These are phyloP conservation scores for Macrolepiota dolichaula DNA, from an alignment of 768 basidiomycete species.

Conservation along the genomic window DNA sequence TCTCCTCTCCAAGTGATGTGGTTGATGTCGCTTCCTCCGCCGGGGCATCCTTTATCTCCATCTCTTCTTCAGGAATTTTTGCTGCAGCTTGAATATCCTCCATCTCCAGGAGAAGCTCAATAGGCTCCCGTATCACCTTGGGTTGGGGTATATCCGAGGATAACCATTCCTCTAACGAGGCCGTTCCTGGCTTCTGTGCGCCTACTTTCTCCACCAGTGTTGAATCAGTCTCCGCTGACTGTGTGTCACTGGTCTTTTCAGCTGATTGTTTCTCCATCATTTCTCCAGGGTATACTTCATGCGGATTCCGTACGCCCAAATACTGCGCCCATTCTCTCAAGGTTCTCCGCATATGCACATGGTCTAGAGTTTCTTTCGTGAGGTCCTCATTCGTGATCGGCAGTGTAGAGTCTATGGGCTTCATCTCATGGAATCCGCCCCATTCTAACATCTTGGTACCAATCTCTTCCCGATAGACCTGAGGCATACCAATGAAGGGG, in stretches of 20 bases:
- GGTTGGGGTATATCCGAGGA: neutral
- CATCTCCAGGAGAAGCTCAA: neutral
- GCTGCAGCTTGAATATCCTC: neutral
- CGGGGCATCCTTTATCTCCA: neutral
- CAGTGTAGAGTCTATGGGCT: constrained; percentile 23
- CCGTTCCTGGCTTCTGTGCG: neutral
- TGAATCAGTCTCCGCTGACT: neutral
- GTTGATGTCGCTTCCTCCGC: neutral
- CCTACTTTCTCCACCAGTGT: neutral
- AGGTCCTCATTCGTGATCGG: constrained; percentile 21
- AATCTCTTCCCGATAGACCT: constrained; percentile 12
- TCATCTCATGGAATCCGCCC: constrained; percentile 33
- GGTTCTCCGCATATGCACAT: constrained; percentile 26
- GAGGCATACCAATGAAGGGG: neutral
- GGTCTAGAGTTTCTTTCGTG: constrained; percentile 21
- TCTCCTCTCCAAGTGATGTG: neutral
- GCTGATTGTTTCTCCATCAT: neutral
- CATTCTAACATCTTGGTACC: constrained; percentile 27
- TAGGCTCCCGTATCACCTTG: neutral
- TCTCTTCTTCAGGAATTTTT: neutral
- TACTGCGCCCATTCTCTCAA: constrained; percentile 21
- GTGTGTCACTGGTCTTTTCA: neutral
- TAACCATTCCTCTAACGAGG: neutral
- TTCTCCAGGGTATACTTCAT: constrained; percentile 18
- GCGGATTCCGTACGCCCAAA: constrained; percentile 21